A percentile compares a stretch with the other conserved stretches of the same genome.
Evolutionary conservation across 2,329 filamentous ascomycete genomes (phyloP).

Genomic region (Shiraia bambusicola): DNA sequence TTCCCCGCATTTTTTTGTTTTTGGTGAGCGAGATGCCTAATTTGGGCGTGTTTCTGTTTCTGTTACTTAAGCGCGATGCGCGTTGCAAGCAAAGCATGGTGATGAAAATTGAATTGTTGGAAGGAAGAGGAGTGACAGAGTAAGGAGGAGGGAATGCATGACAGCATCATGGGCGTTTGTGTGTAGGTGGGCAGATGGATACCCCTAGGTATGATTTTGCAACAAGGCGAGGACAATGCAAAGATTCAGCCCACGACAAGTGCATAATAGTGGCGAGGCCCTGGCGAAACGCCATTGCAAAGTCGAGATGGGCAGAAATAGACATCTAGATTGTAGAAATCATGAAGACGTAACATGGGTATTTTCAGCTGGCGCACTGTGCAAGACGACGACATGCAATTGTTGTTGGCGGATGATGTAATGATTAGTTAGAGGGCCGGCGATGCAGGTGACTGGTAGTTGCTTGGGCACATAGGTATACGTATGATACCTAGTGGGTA

Average conservation of each 20-base stretch:
- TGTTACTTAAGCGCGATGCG: constrained; percentile 35
- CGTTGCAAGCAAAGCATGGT: constrained; percentile 18
- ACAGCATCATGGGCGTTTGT: constrained; percentile 40
- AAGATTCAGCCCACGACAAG: not conserved
- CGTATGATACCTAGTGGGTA: no score
- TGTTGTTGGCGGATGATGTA: constrained; percentile 1
- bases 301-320: not conserved
- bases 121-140: constrained; percentile 6
- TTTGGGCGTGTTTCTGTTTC: constrained; percentile 24
- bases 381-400: constrained; percentile 10
- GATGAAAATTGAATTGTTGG: constrained; percentile 15
- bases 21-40: constrained; percentile 22
- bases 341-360: no score
- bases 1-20: constrained; percentile 46
- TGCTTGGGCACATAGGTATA: no score
- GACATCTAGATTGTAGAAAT: no score
- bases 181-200: constrained; percentile 32
- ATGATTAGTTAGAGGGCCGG: constrained; percentile 7
- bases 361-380: no score
- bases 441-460: constrained; percentile 6
- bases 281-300: not conserved
- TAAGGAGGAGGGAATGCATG: constrained; percentile 25
- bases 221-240: constrained; percentile 9
- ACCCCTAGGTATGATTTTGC: constrained; percentile 36
- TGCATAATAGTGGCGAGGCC: not conserved